Percentiles rank a stretch among this genome's conserved stretches.
Evolutionary conservation across 768 basidiomycete genomes (phyloP).

Genomic region (Termitomyces sp.): DNA sequence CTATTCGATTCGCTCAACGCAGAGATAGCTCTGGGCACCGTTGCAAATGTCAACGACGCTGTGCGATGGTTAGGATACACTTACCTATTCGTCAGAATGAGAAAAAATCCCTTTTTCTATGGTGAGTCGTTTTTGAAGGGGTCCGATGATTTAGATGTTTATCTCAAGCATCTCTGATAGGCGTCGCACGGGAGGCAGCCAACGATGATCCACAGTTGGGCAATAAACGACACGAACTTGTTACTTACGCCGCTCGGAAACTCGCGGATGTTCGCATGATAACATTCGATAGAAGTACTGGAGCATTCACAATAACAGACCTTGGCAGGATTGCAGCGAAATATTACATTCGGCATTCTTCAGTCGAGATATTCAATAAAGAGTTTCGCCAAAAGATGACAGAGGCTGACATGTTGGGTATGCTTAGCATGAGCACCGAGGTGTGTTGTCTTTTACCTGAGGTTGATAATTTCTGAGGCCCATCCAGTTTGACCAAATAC

Average conservation of each 20-base stretch:
- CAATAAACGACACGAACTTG: conserved; percentile 65
- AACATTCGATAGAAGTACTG: conserved; percentile 57
- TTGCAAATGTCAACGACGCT: conserved; percentile 81
- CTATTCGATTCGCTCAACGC: conserved; percentile 93
- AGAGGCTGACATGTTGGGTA: conserved; percentile 85
- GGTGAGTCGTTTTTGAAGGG: conserved; percentile 42
- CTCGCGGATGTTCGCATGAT: conserved; percentile 82
- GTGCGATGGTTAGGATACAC: conserved; percentile 97
- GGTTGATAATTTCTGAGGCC: neutral
- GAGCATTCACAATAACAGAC: conserved; percentile 75
- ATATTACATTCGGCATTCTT: conserved; percentile 88
- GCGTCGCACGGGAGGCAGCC: conserved; percentile 68
- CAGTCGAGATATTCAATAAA: conserved; percentile 84
- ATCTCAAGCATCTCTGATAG: conserved; percentile 24
- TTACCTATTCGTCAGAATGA: conserved; percentile 94
- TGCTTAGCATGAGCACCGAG: conserved; percentile 91
- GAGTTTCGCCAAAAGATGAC: conserved; percentile 80
- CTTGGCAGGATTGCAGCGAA: conserved; percentile 95
- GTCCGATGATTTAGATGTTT: neutral
- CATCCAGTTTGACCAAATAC: conserved; percentile 87
- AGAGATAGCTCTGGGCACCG: conserved; percentile 93
- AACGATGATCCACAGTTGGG: conserved; percentile 73
- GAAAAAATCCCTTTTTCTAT: conserved; percentile 84
- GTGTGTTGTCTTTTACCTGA: conserved; percentile 36
- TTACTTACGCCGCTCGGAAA: conserved; percentile 60